phyloP scores from a whole-genome alignment of 768 basidiomycete species.

The Tricholoma flavovirens region DNA sequence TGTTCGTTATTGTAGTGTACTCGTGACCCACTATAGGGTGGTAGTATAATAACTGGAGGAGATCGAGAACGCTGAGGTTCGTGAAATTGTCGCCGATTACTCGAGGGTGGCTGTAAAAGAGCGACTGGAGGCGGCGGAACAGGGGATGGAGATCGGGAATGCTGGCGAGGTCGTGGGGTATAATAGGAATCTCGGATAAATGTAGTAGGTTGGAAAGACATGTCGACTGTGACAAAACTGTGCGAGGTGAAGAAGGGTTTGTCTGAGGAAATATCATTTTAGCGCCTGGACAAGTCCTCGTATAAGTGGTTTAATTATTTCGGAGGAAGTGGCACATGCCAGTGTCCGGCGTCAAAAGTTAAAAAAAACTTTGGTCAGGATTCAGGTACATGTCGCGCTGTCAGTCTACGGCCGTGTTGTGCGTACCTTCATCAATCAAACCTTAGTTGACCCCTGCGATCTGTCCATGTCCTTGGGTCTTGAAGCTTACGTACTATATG shows the following conservation, averaged over 20 bases:
- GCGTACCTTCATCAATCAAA: no score
- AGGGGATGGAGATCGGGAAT: neutral
- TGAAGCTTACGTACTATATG: no score
- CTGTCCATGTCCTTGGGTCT: no score
- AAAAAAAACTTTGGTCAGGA: no score
- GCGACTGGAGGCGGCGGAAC: neutral
- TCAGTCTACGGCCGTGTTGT: neutral
- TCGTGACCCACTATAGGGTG: neutral
- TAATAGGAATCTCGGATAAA: neutral
- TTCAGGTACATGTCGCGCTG: neutral
- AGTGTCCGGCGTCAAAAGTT: no score
- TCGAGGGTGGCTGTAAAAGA: neutral
- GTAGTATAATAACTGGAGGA: neutral
- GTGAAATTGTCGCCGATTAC: neutral
- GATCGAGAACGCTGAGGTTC: neutral
- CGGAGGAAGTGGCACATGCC: neutral
- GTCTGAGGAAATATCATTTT: conserved; percentile 1
- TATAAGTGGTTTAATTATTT: no score
- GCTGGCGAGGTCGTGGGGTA: neutral
- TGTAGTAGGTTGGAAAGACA: neutral
- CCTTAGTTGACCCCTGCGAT: no score
- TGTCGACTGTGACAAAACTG: neutral
- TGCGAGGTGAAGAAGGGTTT: conserved; percentile 8
- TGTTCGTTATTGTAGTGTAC: neutral
- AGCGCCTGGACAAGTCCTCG: neutral